Conservation (phyloP, 2,329 filamentous ascomycete genomes). For the Rhinocladiella mackenziei region DNA sequence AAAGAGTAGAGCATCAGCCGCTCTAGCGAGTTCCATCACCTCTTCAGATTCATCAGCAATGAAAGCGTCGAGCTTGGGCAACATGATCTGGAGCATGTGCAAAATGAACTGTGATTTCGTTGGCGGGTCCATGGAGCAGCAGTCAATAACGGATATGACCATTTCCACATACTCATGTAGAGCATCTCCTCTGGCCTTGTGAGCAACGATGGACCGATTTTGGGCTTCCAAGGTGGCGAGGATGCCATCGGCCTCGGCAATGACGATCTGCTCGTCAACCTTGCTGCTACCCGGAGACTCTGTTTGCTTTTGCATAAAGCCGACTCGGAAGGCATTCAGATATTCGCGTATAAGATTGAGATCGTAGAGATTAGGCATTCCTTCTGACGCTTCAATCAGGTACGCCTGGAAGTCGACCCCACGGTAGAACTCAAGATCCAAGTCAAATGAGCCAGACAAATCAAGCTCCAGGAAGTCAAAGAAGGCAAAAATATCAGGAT, state of each 20-base stretch:
- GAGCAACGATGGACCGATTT: constrained; percentile 40
- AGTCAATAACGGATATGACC: constrained; percentile 75
- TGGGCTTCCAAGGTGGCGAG: constrained; percentile 39
- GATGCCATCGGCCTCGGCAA: constrained; percentile 38
- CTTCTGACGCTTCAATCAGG: constrained; percentile 56
- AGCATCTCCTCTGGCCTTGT: constrained; percentile 57
- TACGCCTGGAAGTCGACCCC: constrained; percentile 67
- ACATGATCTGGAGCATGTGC: constrained; percentile 78
- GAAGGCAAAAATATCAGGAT: constrained; percentile 80
- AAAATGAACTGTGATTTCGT: constrained; percentile 74
- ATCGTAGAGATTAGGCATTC: constrained; percentile 56
- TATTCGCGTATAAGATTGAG: constrained; percentile 69
- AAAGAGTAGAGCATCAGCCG: constrained; percentile 63
- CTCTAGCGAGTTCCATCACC: constrained; percentile 69
- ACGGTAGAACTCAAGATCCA: constrained; percentile 55
- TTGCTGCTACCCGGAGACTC: constrained; percentile 34
- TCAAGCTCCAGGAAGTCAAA: constrained; percentile 81
- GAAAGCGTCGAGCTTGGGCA: constrained; percentile 79
- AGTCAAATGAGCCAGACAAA: constrained; percentile 50
- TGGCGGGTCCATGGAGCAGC: constrained; percentile 70
- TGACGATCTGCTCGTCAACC: constrained; percentile 40
- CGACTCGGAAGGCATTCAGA: constrained; percentile 50
- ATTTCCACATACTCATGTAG: constrained; percentile 82
- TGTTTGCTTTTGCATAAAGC: constrained; percentile 50
- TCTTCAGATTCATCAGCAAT: constrained; percentile 65